phyloP scores from a whole-genome alignment of 2,329 filamentous ascomycete species.

The Achaetomium macrosporum region DNA sequence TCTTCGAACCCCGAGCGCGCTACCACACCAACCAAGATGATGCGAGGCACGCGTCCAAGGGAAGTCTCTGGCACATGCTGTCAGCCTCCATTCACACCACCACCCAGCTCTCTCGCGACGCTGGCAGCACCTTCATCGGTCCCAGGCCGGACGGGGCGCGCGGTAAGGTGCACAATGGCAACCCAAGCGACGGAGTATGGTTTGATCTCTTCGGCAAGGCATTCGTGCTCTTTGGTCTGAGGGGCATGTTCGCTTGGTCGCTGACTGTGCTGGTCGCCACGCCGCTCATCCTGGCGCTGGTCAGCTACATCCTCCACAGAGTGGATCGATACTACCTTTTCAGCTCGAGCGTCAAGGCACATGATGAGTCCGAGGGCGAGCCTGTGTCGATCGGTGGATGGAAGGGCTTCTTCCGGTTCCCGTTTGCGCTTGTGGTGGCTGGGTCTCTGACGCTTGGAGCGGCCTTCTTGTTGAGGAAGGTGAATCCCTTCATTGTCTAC shows the following conservation, averaged over 20 bases:
- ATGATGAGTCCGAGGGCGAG: constrained; percentile 55
- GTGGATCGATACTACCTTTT: constrained; percentile 87
- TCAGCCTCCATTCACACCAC: constrained; percentile 74
- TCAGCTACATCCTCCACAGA: constrained; percentile 63
- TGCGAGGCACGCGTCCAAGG: constrained; percentile 64
- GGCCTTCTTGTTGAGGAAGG: constrained; percentile 68
- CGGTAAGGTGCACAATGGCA: constrained; percentile 60
- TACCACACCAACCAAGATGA: constrained; percentile 94
- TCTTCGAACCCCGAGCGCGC: constrained; percentile 75
- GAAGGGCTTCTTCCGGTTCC: constrained; percentile 79
- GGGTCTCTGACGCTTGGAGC: constrained; percentile 64
- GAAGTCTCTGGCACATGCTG: constrained; percentile 89
- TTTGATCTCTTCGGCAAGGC: constrained; percentile 82
- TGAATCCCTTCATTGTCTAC: constrained; percentile 89
- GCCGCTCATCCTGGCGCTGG: constrained; percentile 64
- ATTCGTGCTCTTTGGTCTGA: constrained; percentile 73
- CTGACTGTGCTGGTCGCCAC: constrained; percentile 75
- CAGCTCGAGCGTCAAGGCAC: constrained; percentile 51
- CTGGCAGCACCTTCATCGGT: constrained; percentile 60
- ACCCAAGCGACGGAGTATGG: constrained; percentile 71
- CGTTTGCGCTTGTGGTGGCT: constrained; percentile 65
- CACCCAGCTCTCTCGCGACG: constrained; percentile 62
- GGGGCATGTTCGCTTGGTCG: constrained; percentile 82
- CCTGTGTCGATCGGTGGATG: constrained; percentile 64
- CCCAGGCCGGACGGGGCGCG: constrained; percentile 47